A percentile compares a stretch with the other conserved stretches of the same genome.
phyloP scores from a whole-genome alignment of 225 moss, liverwort and hornwort genomes.

The Sphagnum contortum region DNA sequence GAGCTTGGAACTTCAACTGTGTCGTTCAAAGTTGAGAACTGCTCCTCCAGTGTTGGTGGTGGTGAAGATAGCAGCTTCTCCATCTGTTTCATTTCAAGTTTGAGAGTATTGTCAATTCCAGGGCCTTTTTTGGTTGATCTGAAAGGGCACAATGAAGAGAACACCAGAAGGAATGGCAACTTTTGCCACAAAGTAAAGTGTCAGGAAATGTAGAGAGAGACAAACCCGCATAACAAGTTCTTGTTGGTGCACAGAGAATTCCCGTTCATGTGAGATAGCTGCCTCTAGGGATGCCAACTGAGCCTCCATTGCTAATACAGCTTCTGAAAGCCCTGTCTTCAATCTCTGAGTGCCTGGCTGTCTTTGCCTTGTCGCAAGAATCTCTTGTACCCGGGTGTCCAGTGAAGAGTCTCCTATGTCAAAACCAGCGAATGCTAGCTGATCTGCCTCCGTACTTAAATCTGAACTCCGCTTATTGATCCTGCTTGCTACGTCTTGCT shows the following conservation, averaged over 20 bases:
- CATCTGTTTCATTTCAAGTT: conserved; percentile 14
- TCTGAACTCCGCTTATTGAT: conserved; percentile 10
- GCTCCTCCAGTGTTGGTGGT: conserved; percentile 5
- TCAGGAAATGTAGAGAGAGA: conserved; percentile 1
- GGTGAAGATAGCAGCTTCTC: conserved; percentile 32
- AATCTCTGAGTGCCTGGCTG: conserved; percentile 19
- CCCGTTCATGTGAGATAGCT: conserved; percentile 51
- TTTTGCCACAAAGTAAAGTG: not conserved
- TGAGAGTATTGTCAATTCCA: too few species aligned
- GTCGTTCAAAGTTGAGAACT: conserved; percentile 19
- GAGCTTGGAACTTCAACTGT: conserved; percentile 11
- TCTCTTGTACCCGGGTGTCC: conserved; percentile 14
- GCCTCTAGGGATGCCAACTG: conserved; percentile 72
- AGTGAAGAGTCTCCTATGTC: conserved; percentile 11
- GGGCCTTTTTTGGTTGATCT: too few species aligned
- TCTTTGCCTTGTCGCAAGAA: conserved; percentile 17
- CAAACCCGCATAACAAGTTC: conserved; percentile 41
- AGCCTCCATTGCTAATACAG: conserved; percentile 66
- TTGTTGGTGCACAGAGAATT: conserved; percentile 57
- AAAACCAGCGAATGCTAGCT: conserved; percentile 14
- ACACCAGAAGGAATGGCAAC: not conserved
- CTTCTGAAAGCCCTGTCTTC: conserved; percentile 60
- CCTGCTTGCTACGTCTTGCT: conserved; percentile 17
- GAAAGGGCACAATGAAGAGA: not conserved
- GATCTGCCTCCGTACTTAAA: conserved; percentile 9